A percentile compares a stretch with the other conserved stretches of the same genome.
These are phyloP conservation scores for Phytophthora palmivora DNA, from an alignment of 352 stramenopile species.

Conservation along the genomic window DNA sequence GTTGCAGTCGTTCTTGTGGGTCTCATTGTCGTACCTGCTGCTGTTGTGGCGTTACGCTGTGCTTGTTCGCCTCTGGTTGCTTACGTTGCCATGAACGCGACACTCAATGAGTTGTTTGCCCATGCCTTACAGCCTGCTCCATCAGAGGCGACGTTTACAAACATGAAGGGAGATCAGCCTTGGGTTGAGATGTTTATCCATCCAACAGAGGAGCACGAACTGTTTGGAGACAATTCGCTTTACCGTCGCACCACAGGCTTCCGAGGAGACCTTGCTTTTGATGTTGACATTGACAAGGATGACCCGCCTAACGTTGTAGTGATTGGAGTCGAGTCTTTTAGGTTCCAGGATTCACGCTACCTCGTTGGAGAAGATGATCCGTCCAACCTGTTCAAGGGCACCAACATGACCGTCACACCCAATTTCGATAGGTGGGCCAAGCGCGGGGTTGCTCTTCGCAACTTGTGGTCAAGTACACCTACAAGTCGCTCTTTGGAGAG, in stretches of 20 bases:
- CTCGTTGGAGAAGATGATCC: slow-evolving; percentile 49
- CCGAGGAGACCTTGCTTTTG: slow-evolving; percentile 46
- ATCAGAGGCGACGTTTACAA: slow-evolving; percentile 12
- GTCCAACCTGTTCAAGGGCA: slow-evolving; percentile 43
- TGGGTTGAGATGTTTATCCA: slow-evolving; percentile 21
- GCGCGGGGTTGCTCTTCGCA: slow-evolving; percentile 52
- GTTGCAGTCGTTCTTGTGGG: slow-evolving; percentile 5
- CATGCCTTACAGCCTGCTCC: slow-evolving; percentile 20
- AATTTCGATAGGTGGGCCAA: slow-evolving; percentile 60
- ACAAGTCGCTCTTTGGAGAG: slow-evolving; percentile 65
- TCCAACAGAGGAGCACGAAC: slow-evolving; percentile 17
- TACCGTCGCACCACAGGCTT: slow-evolving; percentile 43
- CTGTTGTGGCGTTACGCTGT: slow-evolving; percentile 16
- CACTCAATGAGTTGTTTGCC: slow-evolving; percentile 21
- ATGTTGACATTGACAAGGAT: slow-evolving; percentile 38
- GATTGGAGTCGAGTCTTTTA: slow-evolving; percentile 60
- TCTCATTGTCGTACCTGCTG: slow-evolving; percentile 2
- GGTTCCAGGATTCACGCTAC: slow-evolving; percentile 57
- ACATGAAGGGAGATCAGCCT: slow-evolving; percentile 9
- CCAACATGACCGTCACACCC: slow-evolving; percentile 44
- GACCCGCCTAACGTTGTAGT: slow-evolving; percentile 58
- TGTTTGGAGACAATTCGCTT: slow-evolving; percentile 21
- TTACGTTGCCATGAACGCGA: slow-evolving; percentile 20
- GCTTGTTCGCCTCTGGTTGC: slow-evolving; percentile 13
- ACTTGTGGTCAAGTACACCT: slow-evolving; percentile 62